phyloP scores from a whole-genome alignment of 192 early-diverging fungal species.

The Gamsiella multidivaricata region DNA sequence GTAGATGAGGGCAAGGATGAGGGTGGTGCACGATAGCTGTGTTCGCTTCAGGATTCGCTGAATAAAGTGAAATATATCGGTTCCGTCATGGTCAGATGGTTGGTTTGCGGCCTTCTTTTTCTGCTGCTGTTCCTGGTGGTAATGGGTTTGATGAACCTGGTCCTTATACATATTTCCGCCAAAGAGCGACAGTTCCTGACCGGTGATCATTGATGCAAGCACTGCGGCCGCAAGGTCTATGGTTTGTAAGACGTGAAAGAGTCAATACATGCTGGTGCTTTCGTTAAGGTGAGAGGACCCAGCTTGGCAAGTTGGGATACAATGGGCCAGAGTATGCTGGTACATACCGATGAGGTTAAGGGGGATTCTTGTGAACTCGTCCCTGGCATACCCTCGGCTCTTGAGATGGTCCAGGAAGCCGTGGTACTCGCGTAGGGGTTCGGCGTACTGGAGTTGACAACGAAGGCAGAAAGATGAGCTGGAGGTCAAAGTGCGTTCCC shows the following conservation, averaged over 20 bases:
- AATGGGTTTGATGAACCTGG: not conserved
- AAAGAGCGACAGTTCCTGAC: conserved; percentile 47
- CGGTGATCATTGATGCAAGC: conserved; percentile 58
- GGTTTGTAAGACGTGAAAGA: too few relatives aligned
- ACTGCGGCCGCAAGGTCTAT: conserved; percentile 62
- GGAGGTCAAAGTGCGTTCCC: not conserved
- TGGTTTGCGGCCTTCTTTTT: not conserved
- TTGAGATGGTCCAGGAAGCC: conserved; percentile 48
- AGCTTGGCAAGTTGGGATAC: not conserved
- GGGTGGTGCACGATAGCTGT: conserved; percentile 60
- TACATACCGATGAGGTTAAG: conserved; percentile 61
- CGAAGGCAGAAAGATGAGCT: not conserved
- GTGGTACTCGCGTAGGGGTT: conserved; percentile 51
- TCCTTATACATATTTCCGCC: conserved; percentile 1
- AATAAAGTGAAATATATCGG: conserved; percentile 59
- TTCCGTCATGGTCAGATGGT: conserved; percentile 12
- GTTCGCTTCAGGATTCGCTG: conserved; percentile 58
- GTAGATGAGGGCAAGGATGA: conserved; percentile 60
- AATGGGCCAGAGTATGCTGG: not conserved
- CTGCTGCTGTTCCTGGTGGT: not conserved
- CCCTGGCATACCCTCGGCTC: conserved; percentile 51
- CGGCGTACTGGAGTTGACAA: conserved; percentile 30
- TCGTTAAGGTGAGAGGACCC: not conserved
- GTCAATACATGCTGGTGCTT: too few relatives aligned
- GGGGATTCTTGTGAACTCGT: conserved; percentile 58